These are phyloP conservation scores for Colletotrichum melonis DNA, from an alignment of 2,329 filamentous ascomycete genomes.

Conservation along the genomic window DNA sequence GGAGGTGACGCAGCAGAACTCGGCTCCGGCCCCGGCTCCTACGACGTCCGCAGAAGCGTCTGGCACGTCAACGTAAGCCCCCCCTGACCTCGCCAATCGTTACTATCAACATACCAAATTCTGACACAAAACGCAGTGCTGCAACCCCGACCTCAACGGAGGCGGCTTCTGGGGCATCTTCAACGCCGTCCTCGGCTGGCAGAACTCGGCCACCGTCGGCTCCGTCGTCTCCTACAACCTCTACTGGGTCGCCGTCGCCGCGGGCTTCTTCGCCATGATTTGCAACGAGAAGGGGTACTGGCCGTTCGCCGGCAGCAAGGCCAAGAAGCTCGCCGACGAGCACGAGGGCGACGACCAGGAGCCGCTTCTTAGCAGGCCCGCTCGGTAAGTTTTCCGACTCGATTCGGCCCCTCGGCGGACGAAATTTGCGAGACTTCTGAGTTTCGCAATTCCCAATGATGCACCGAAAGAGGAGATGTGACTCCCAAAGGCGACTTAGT, in stretches of 20 bases:
- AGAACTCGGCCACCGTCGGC: slow-evolving; percentile 38
- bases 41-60: slow-evolving; percentile 79
- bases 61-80: slow-evolving; percentile 81
- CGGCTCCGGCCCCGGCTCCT: slow-evolving; percentile 75
- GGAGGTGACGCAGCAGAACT: slow-evolving; percentile 64
- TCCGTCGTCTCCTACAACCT: slow-evolving; percentile 38
- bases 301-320: slow-evolving; percentile 23
- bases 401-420: neutral
- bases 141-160: slow-evolving; percentile 72
- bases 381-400: slow-evolving; percentile 29
- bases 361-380: slow-evolving; percentile 36
- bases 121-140: slow-evolving; percentile 59
- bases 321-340: neutral
- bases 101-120: too few species aligned
- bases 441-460: neutral
- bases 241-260: slow-evolving; percentile 36
- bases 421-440: neutral
- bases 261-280: slow-evolving; percentile 35
- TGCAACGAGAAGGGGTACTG: slow-evolving; percentile 34
- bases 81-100: too few species aligned
- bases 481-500: neutral
- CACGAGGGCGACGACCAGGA: slow-evolving; percentile 33
- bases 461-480: neutral
- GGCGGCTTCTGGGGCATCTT: slow-evolving; percentile 79
- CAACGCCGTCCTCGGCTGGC: slow-evolving; percentile 76